Percentiles rank a stretch among this genome's conserved stretches.
phyloP scores from a whole-genome alignment of 208 protist genomes.

The Vickermania spadyakhi region DNA sequence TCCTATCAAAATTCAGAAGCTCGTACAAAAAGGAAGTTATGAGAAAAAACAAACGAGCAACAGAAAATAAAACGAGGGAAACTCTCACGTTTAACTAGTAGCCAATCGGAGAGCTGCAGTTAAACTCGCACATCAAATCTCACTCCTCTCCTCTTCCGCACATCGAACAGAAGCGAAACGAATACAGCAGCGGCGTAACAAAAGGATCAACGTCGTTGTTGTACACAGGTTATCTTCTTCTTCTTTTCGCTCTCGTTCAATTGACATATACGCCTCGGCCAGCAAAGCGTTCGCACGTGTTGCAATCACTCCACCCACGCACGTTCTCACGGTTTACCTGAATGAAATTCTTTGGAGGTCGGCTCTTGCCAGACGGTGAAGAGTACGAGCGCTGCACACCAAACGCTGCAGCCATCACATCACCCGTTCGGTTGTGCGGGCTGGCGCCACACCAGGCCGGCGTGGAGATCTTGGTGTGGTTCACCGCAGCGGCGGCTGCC shows the following conservation, averaged over 20 bases:
- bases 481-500: background rate
- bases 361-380: background rate
- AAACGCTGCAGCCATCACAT: background rate
- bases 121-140: no score
- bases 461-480: background rate
- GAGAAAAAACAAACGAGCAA: no score
- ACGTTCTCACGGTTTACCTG: slow-evolving; percentile 41
- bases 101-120: no score
- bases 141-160: no score
- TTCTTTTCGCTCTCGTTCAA: background rate
- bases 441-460: background rate
- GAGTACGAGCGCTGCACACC: background rate
- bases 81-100: no score
- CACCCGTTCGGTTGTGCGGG: background rate
- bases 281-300: slow-evolving; percentile 12
- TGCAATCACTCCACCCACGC: slow-evolving; percentile 35
- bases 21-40: no score
- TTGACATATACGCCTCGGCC: background rate
- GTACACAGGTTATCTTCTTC: background rate
- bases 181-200: no score
- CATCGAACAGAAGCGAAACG: no score
- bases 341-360: slow-evolving; percentile 8
- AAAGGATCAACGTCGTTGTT: no score
- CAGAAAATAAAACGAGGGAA: no score
- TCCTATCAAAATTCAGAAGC: no score